Conservation (phyloP, 2,329 filamentous ascomycete species). For the Aspergillus eucalypticola region DNA sequence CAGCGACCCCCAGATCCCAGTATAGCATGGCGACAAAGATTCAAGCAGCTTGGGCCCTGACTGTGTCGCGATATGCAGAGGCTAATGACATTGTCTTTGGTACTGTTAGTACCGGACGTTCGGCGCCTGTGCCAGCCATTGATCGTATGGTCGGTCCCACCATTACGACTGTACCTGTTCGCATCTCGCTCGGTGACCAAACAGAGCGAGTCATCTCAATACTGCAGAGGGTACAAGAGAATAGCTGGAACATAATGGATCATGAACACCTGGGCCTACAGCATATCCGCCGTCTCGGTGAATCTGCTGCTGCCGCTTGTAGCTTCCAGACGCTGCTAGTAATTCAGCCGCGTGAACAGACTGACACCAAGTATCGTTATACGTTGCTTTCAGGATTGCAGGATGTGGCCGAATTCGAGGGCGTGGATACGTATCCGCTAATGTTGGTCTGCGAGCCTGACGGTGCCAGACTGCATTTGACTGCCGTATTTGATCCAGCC, state of each 20-base stretch:
- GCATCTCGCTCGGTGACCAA: not conserved
- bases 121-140: not conserved
- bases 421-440: not conserved
- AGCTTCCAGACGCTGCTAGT: not conserved
- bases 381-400: not conserved
- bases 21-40: not conserved
- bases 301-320: not conserved
- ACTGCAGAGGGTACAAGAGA: not conserved
- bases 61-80: not conserved
- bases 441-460: not conserved
- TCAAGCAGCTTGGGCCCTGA: not conserved
- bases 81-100: not conserved
- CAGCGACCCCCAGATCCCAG: not conserved
- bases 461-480: not conserved
- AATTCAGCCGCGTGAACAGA: not conserved
- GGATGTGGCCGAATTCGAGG: not conserved
- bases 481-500: not conserved
- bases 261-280: not conserved
- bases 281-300: not conserved
- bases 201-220: not conserved
- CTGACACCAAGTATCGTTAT: not conserved
- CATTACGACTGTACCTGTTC: conserved; percentile 6
- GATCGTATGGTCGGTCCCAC: not conserved
- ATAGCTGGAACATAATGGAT: not conserved
- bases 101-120: not conserved